These are phyloP conservation scores for Trypanosomatidae sp. DNA, from an alignment of 208 protist species.

Conservation along the genomic window DNA sequence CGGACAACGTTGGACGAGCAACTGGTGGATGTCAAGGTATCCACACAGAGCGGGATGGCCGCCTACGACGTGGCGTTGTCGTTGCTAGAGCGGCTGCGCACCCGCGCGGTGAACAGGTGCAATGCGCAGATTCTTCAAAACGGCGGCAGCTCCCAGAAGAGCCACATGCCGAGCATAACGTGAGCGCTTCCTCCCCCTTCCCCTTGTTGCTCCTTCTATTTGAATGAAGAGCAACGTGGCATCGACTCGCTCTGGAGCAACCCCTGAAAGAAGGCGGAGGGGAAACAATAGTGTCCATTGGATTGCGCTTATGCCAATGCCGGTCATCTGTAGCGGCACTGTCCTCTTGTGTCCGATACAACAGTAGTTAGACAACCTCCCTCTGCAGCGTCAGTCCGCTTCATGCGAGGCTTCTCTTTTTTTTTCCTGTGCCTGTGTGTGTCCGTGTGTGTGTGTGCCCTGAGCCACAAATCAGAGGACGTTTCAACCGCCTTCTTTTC, in stretches of 20 bases:
- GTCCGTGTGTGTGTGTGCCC: neutral
- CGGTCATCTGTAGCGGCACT: neutral
- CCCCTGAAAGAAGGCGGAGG: neutral
- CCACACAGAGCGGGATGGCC: slow-evolving; percentile 69
- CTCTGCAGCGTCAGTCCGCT: neutral
- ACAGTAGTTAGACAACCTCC: neutral
- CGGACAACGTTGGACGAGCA: slow-evolving; percentile 57
- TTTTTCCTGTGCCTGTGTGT: neutral
- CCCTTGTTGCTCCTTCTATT: neutral
- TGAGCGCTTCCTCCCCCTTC: neutral
- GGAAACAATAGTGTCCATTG: neutral
- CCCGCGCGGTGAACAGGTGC: slow-evolving; percentile 33
- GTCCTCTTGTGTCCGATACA: neutral
- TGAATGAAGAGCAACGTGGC: neutral
- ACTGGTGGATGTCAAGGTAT: slow-evolving; percentile 79
- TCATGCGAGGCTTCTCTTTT: neutral
- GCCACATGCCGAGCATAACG: neutral
- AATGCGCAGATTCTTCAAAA: slow-evolving; percentile 14
- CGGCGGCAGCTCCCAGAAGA: neutral
- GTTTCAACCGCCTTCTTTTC: neutral
- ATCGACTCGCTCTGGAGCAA: neutral
- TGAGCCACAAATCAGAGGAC: neutral
- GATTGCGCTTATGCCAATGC: neutral
- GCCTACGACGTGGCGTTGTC: slow-evolving; percentile 49
- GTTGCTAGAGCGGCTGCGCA: slow-evolving; percentile 70